Evolutionary conservation across 345 rosid species (phyloP).

Genomic region (Aquilaria sinensis): DNA sequence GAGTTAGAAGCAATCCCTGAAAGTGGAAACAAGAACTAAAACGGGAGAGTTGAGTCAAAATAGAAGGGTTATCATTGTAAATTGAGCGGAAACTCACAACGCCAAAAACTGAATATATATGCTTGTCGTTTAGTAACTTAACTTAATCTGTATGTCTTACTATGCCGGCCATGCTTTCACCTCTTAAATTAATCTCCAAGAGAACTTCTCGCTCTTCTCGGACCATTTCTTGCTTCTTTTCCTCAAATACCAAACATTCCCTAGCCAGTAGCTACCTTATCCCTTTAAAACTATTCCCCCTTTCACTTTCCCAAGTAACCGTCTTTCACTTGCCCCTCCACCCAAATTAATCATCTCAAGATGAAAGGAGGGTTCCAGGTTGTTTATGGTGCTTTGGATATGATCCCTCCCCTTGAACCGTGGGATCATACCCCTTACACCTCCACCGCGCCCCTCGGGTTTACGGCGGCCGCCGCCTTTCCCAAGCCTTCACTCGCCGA

Average conservation of each 20-base stretch:
- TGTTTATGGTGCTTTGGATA: slow-evolving; percentile 31
- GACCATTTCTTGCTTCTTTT: slow-evolving; percentile 28
- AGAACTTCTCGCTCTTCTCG: too few relatives aligned
- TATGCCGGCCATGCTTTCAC: slow-evolving; percentile 48
- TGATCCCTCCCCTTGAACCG: slow-evolving; percentile 33
- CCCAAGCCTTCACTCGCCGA: slow-evolving; percentile 16
- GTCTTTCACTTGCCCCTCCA: not conserved
- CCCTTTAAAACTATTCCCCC: slow-evolving; percentile 21
- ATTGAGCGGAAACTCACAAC: too few relatives aligned
- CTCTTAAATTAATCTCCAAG: slow-evolving; percentile 9
- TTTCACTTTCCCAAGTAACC: slow-evolving; percentile 11
- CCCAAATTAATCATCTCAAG: not conserved
- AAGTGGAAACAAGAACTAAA: too few relatives aligned
- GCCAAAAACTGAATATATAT: slow-evolving; percentile 1
- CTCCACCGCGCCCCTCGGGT: slow-evolving; percentile 3
- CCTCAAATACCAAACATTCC: slow-evolving; percentile 5
- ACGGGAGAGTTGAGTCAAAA: too few relatives aligned
- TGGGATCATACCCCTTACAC: slow-evolving; percentile 19
- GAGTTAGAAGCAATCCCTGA: too few relatives aligned
- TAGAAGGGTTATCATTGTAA: too few relatives aligned
- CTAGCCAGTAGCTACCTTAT: not conserved
- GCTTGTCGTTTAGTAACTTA: slow-evolving; percentile 28
- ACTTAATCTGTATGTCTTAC: slow-evolving; percentile 30
- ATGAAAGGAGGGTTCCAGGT: slow-evolving; percentile 45
- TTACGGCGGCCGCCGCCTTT: slow-evolving; percentile 8